phyloP scores from a whole-genome alignment of 306 rosid genomes.

The Cercis canadensis region DNA sequence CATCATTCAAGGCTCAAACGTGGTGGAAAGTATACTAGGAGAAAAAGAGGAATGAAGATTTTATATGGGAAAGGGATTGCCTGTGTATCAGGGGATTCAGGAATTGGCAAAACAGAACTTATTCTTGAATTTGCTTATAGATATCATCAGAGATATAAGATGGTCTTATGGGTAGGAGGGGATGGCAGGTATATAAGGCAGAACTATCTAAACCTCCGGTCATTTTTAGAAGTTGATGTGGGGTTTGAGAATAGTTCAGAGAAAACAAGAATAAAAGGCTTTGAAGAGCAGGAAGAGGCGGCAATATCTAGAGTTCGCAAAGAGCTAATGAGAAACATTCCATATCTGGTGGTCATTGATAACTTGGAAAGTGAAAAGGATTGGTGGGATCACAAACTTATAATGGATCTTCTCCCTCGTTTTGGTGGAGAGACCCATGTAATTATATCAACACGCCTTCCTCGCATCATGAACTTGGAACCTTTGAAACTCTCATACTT shows the following conservation, averaged over 20 bases:
- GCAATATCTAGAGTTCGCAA: constrained; percentile 79
- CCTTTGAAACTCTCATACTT: constrained; percentile 81
- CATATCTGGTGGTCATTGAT: constrained; percentile 80
- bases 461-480: constrained; percentile 77
- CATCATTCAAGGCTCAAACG: constrained; percentile 57
- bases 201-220: constrained; percentile 75
- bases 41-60: constrained; percentile 64
- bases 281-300: constrained; percentile 82
- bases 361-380: constrained; percentile 90
- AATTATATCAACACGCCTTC: constrained; percentile 79
- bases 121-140: constrained; percentile 89
- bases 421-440: constrained; percentile 87
- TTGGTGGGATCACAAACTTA: constrained; percentile 92
- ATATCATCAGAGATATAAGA: constrained; percentile 86
- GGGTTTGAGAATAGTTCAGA: constrained; percentile 72
- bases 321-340: constrained; percentile 86
- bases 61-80: constrained; percentile 86
- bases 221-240: constrained; percentile 82
- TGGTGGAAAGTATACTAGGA: constrained; percentile 58
- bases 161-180: constrained; percentile 90
- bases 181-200: constrained; percentile 83
- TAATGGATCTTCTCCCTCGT: constrained; percentile 96
- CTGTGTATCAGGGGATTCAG: constrained; percentile 80
- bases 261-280: constrained; percentile 63
- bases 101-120: constrained; percentile 93